Evolutionary conservation across 768 basidiomycete genomes (phyloP), one percentile per base, ranked within the genome.

Genomic region (Mycena vulgaris): DNA sequence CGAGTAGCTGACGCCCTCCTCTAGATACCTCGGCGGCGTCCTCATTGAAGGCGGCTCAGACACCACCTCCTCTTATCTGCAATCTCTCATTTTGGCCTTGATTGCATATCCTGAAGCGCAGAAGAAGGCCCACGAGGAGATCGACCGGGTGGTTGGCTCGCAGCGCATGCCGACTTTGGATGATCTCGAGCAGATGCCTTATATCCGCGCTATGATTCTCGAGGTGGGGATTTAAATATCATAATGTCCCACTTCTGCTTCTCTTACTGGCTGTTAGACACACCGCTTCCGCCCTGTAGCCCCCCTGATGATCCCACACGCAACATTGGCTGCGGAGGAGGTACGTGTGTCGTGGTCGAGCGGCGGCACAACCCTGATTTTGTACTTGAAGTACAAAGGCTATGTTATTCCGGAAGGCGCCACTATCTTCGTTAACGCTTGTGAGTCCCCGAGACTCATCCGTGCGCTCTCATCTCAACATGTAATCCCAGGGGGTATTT

Each of bases 31-130:
- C 45, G 77, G 80, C 19, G 79, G 78, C 17, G 74, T 73, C 1
- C 62, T 82, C 6, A 53, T 83, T 16, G 80, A 82, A 68, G 80
- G 79, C 13, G 69, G 63, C 47, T 76, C 79, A 0, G 78, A 81
- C 61, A 82, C 82, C 6, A 78, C 78, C 16, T 75, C 79, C 6
- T 39, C 76, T 1, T 68, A 56, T 28, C 70, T 80, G 11, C 76
- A 79, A 47, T 68, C 67, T 28, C 68, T 81, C 47, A 49, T 80
- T 45, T 59, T 79, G 13, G 71, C 74, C 25, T 68, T 81, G 70
- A 61, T 76, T 21, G 65, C 75, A 14, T 76, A 75, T 63, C 81
- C 78, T 5, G 68, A 81, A 2, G 74, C 64, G 9, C 78, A 80
- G 48, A 57, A 52, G 47, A 75, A 76, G 52, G 75, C 71, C 8